Conservation (phyloP, 2,329 filamentous ascomycete genomes). For the Aspergillus eucalypticola region DNA sequence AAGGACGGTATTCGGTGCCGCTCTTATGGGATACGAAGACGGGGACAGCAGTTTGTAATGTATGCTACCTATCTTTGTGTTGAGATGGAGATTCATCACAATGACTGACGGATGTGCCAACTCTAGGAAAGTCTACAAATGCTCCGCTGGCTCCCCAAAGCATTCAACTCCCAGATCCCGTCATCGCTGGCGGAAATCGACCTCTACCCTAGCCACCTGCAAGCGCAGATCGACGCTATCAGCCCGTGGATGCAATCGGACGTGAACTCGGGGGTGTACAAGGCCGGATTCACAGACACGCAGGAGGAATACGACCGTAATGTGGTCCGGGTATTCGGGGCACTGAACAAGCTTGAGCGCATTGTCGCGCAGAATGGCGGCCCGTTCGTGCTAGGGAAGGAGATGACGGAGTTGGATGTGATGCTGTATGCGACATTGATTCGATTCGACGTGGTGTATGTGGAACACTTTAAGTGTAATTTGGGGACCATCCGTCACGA, state of each 20-base stretch:
- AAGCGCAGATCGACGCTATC: conserved; percentile 54
- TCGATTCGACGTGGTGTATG: conserved; percentile 63
- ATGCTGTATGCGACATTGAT: conserved; percentile 59
- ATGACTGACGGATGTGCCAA: background rate
- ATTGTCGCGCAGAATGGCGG: conserved; percentile 50
- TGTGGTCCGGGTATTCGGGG: conserved; percentile 58
- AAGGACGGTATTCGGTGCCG: conserved; percentile 62
- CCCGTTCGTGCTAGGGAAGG: conserved; percentile 57
- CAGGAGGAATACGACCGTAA: conserved; percentile 59
- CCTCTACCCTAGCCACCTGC: conserved; percentile 56
- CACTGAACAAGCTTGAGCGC: conserved; percentile 60
- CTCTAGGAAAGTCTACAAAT: conserved; percentile 46
- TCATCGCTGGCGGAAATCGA: conserved; percentile 47
- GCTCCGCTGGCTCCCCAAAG: conserved; percentile 58
- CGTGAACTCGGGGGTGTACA: conserved; percentile 63
- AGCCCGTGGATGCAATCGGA: conserved; percentile 57
- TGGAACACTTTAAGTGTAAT: conserved; percentile 69
- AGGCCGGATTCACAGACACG: conserved; percentile 58
- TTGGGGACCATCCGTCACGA: conserved; percentile 61
- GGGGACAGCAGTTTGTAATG: conserved; percentile 61
- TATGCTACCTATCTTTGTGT: conserved; percentile 35
- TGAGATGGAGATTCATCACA: too few species aligned
- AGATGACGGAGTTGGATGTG: conserved; percentile 62
- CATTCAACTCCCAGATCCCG: conserved; percentile 53
- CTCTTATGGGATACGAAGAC: conserved; percentile 63